Base-by-base conservation (phyloP, 148 eudicot species). In the Amaranthus cruentus region DNA sequence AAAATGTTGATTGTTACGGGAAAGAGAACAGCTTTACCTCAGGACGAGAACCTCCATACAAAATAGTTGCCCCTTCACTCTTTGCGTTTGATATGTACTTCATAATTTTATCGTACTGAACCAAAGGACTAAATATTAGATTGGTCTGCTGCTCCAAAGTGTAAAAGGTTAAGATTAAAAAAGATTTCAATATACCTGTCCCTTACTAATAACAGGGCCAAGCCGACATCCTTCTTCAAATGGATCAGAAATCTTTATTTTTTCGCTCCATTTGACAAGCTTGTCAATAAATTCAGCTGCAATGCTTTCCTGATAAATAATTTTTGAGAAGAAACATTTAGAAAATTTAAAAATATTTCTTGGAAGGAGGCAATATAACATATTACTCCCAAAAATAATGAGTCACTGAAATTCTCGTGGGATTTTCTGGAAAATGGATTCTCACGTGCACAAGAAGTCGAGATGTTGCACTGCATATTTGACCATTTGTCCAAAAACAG, bases 401-500 rank as follows among this genome's bases (percentile, higher is more conserved):
- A 9, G 74, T 44, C 49, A 51, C 18, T 18, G 10, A 47, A 12
- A 69, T 67, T 49, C 43, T 77, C 10, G 18, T 62, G 15, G 8
- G 54, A 28, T 62, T 47, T 52, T 44, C 62, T 1, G 58, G 38
- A 42, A 43, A 18, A 67, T 46, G 54, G 65, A 52, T 61, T 65
- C 89, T 77, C 85, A 91, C 97, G 70, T 96, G 99, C 73, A 96
- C 91, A 72, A 96, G 55, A 68, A 96, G 90, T 48, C 99, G 90
- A 70, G 99, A 96, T 50, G 99, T 96, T 64, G 99, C 97, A 82
- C 99, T 92, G 81, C 99, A 96, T 62, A 96, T 96, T 81, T 96
- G 99, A 65, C 99, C 99, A 79, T 96, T 96, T 73, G 97, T 96
- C 99, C 99, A 96, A 81, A 96, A 92, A 87, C 93, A 85, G 63